These are phyloP conservation scores for Verruconis gallopava DNA, from an alignment of 2,329 filamentous ascomycete genomes.

Conservation along the genomic window DNA sequence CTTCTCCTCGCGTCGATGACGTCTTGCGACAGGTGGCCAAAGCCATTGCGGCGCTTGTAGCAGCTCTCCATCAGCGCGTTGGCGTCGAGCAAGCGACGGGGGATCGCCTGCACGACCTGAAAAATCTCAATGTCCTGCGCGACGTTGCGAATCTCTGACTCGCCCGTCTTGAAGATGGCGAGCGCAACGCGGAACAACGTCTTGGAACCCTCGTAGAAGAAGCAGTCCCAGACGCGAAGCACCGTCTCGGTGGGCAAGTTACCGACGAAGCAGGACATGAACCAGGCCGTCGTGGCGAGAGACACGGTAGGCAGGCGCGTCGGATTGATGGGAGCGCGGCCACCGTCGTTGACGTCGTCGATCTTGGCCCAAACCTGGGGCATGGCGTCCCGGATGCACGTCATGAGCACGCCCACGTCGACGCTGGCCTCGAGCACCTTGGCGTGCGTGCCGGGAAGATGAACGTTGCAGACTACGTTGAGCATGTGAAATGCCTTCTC, in stretches of 20 bases:
- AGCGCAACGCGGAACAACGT: constrained; percentile 86
- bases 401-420: constrained; percentile 88
- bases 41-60: constrained; percentile 66
- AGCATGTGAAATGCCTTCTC: constrained; percentile 89
- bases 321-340: constrained; percentile 27
- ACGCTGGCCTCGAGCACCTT: constrained; percentile 85
- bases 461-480: constrained; percentile 78
- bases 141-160: constrained; percentile 65
- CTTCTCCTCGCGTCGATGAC: constrained; percentile 64
- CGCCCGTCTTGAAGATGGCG: constrained; percentile 80
- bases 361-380: constrained; percentile 81
- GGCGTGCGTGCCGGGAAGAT: constrained; percentile 85
- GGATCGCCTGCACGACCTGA: constrained; percentile 80
- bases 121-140: constrained; percentile 91
- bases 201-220: constrained; percentile 91
- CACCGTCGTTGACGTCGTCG: constrained; percentile 52
- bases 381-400: constrained; percentile 66
- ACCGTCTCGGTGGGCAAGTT: constrained; percentile 86
- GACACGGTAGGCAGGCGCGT: constrained; percentile 70
- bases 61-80: constrained; percentile 73
- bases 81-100: constrained; percentile 66
- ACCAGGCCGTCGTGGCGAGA: constrained; percentile 88
- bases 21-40: constrained; percentile 69
- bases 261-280: constrained; percentile 94
- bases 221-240: constrained; percentile 84